A percentile compares a stretch with the other conserved stretches of the same genome.
Evolutionary conservation across 495 filamentous ascomycete species (phyloP).

Genomic region (Penicilliopsis zonata): DNA sequence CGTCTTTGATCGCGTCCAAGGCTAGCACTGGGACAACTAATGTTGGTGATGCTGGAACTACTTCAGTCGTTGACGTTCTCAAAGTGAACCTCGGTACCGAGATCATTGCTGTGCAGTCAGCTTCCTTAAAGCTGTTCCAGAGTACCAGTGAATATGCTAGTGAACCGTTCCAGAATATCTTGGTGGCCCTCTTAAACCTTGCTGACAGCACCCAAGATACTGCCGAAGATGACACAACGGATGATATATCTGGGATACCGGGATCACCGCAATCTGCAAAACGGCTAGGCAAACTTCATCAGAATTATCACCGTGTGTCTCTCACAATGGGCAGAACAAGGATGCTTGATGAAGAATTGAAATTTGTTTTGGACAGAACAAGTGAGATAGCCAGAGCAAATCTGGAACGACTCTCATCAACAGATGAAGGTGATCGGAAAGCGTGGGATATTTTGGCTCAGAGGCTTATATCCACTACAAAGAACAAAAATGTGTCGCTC

Average conservation of each 20-base stretch:
- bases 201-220: slow-evolving; percentile 31
- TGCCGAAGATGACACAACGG: slow-evolving; percentile 15
- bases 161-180: slow-evolving; percentile 62
- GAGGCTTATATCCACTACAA: slow-evolving; percentile 55
- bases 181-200: slow-evolving; percentile 59
- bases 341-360: slow-evolving; percentile 35
- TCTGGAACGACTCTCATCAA: slow-evolving; percentile 56
- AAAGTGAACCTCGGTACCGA: slow-evolving; percentile 59
- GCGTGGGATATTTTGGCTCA: slow-evolving; percentile 66
- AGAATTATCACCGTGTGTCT: slow-evolving; percentile 49
- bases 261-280: slow-evolving; percentile 20
- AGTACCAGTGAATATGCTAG: slow-evolving; percentile 82
- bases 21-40: slow-evolving; percentile 17
- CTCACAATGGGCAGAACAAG: slow-evolving; percentile 26
- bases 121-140: slow-evolving; percentile 76
- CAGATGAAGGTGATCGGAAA: slow-evolving; percentile 42
- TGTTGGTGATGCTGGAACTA: slow-evolving; percentile 12
- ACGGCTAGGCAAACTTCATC: slow-evolving; percentile 30
- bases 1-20: slow-evolving; percentile 19
- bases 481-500: slow-evolving; percentile 37
- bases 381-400: slow-evolving; percentile 70
- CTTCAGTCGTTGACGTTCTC: slow-evolving; percentile 32
- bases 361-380: slow-evolving; percentile 73
- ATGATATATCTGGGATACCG: slow-evolving; percentile 8
- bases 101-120: slow-evolving; percentile 79